Percentiles rank a stretch among this genome's conserved stretches.
Evolutionary conservation across 208 protist species (phyloP).

Genomic region (Acanthamoeba lenticulata): DNA sequence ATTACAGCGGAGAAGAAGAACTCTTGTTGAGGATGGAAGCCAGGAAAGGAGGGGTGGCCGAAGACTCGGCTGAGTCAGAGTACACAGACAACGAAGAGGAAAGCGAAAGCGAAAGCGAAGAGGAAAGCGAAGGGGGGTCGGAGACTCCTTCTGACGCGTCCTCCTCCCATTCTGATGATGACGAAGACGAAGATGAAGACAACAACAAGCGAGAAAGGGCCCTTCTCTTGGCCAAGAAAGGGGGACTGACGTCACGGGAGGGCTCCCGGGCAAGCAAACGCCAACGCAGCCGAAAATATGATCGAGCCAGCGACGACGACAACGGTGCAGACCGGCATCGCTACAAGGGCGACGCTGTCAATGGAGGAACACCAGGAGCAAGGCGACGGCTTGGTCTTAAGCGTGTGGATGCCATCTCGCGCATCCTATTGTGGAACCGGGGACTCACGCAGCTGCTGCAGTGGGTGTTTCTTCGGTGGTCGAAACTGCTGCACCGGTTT

Average conservation of each 20-base stretch:
- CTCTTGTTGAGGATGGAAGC: background rate
- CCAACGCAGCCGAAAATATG: too few relatives aligned
- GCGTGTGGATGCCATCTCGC: background rate
- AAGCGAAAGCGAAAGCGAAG: background rate
- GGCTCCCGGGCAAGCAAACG: too few relatives aligned
- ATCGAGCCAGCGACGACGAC: too few relatives aligned
- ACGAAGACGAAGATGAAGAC: background rate
- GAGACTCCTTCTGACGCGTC: too few relatives aligned
- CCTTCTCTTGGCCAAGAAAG: background rate
- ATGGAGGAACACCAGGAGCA: background rate
- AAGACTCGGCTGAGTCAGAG: background rate
- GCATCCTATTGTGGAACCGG: background rate
- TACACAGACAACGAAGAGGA: background rate
- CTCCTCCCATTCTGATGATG: too few relatives aligned
- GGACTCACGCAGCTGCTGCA: background rate
- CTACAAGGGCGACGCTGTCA: too few relatives aligned
- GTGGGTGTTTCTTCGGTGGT: conserved; percentile 42
- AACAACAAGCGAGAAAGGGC: too few relatives aligned
- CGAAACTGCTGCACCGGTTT: conserved; percentile 4
- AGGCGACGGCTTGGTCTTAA: background rate
- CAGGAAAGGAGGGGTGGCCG: background rate
- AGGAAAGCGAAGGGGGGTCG: background rate
- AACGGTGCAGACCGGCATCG: too few relatives aligned
- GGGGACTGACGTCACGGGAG: too few relatives aligned
- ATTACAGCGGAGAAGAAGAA: background rate